These are phyloP conservation scores for Diaporthe amygdali DNA, from an alignment of 2,329 filamentous ascomycete genomes.

Conservation along the genomic window DNA sequence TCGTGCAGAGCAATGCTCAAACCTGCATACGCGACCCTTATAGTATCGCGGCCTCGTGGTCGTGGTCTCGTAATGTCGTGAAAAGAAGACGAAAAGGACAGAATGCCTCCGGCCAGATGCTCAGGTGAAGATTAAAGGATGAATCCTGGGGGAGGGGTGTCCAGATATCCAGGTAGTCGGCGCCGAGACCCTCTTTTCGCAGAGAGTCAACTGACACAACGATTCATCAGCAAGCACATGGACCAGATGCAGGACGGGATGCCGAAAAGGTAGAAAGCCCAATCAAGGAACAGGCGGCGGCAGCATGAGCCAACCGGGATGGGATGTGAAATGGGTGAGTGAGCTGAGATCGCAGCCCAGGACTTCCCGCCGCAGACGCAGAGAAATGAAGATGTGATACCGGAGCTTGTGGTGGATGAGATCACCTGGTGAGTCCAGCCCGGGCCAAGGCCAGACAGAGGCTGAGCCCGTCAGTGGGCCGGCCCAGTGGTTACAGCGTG, in stretches of 20 bases:
- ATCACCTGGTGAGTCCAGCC: conserved; percentile 1
- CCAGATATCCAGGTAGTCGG: neutral
- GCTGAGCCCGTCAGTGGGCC: conserved; percentile 13
- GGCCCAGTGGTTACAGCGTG: neutral
- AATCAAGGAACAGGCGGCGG: conserved; percentile 11
- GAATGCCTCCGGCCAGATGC: neutral
- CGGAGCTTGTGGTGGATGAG: conserved; percentile 13
- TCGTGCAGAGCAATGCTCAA: neutral
- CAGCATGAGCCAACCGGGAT: conserved; percentile 13
- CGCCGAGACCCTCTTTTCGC: neutral
- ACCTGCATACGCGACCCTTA: neutral
- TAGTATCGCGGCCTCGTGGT: neutral
- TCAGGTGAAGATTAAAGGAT: conserved; percentile 10
- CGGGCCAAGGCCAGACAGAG: conserved; percentile 10
- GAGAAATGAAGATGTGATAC: conserved; percentile 15
- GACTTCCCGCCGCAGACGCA: conserved; percentile 17
- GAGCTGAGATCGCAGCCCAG: conserved; percentile 26
- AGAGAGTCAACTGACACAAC: conserved; percentile 3
- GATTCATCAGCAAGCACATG: conserved; percentile 14
- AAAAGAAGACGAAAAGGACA: neutral
- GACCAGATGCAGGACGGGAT: conserved; percentile 7
- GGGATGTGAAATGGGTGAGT: neutral
- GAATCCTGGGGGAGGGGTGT: neutral
- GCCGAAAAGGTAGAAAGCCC: neutral
- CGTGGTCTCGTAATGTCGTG: neutral